Percentiles rank a stretch among this genome's conserved stretches.
Conservation (phyloP, 1,139 yeast genomes). For the Geotrichum carabidarum region DNA sequence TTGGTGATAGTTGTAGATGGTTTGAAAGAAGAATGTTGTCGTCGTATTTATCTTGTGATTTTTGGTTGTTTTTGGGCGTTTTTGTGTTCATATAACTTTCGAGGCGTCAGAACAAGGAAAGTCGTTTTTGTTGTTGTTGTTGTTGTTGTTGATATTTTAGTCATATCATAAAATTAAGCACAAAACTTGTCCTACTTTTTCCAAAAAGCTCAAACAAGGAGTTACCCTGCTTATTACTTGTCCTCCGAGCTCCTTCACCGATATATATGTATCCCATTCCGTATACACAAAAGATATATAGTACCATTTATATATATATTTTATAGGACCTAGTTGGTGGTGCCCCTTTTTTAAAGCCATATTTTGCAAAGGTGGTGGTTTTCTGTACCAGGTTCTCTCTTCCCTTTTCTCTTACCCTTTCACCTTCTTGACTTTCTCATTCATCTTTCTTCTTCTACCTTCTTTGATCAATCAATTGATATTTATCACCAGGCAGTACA, state of each 20-base stretch:
- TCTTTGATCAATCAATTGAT: not conserved
- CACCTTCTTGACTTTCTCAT: slow-evolving; percentile 3
- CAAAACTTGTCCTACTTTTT: not conserved
- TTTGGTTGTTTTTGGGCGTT: too few species aligned
- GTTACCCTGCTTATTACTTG: slow-evolving; percentile 5
- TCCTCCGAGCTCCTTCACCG: not conserved
- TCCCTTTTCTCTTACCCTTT: not conserved
- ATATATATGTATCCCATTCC: not conserved
- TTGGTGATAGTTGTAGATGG: too few species aligned
- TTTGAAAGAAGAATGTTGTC: too few species aligned
- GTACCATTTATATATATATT: not conserved
- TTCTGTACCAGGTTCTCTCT: not conserved
- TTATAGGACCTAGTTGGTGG: not conserved
- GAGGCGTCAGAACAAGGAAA: not conserved
- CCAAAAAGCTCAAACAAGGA: not conserved
- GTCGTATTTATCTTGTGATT: too few species aligned
- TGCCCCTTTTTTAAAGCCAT: not conserved
- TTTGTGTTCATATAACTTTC: too few species aligned
- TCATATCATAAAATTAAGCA: not conserved
- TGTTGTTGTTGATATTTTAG: not conserved
- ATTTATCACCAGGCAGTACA: not conserved
- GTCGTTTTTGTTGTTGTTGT: too few species aligned
- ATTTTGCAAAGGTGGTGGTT: not conserved
- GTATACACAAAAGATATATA: not conserved
- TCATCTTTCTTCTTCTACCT: not conserved